Evolutionary conservation across 352 stramenopile species (phyloP).

Genomic region (Phytophthora crassamura): DNA sequence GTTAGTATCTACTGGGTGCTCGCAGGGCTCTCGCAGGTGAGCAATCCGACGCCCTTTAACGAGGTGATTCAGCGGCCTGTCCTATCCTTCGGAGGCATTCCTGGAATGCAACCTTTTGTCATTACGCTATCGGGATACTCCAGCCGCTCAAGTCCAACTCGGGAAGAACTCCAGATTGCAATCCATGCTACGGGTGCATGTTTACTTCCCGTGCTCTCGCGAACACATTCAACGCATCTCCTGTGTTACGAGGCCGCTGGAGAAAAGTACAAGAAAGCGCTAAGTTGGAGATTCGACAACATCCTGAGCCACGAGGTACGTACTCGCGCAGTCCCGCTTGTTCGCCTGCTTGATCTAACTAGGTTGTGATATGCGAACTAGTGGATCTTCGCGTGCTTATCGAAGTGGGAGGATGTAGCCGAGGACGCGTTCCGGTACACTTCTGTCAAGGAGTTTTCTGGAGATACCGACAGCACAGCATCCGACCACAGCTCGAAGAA

Average conservation of each 20-base stretch:
- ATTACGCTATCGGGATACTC: conserved; percentile 88
- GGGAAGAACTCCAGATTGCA: conserved; percentile 85
- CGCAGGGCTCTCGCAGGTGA: conserved; percentile 49
- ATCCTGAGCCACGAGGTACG: conserved; percentile 83
- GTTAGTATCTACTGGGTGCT: conserved; percentile 87
- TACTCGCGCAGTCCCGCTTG: not conserved
- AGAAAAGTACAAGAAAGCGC: conserved; percentile 88
- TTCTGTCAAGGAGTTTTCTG: conserved; percentile 27
- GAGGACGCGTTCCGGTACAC: conserved; percentile 63
- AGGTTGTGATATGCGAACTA: conserved; percentile 23
- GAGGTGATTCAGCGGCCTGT: conserved; percentile 67
- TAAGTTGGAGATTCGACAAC: conserved; percentile 85
- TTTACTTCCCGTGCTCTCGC: conserved; percentile 82
- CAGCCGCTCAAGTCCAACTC: conserved; percentile 72
- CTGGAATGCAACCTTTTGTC: conserved; percentile 82
- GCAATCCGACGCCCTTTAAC: conserved; percentile 43
- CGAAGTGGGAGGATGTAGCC: conserved; percentile 65
- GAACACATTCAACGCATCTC: conserved; percentile 84
- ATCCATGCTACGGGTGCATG: conserved; percentile 87
- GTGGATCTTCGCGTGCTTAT: conserved; percentile 82
- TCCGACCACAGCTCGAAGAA: conserved; percentile 32
- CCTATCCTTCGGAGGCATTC: conserved; percentile 69
- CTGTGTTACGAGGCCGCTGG: conserved; percentile 78
- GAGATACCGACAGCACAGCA: conserved; percentile 32
- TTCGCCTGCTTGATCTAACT: conserved; percentile 3